Base-by-base conservation (phyloP, 352 stramenopile species). In the Ophiocytium majus region DNA sequence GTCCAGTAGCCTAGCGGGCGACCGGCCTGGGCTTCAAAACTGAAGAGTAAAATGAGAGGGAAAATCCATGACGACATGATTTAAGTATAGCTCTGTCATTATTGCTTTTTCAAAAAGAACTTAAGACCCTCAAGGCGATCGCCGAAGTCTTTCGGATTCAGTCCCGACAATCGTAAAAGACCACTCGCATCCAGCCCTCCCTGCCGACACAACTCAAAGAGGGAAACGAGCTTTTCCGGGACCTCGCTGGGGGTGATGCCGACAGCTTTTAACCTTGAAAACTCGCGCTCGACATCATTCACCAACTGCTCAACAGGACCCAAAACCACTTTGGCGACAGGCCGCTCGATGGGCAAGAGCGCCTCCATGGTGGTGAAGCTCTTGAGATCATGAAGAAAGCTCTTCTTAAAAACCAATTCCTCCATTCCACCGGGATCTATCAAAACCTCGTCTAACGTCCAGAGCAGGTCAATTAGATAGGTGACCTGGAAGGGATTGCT, bases 51-150 rank as follows among this genome's bases (percentile, higher is more conserved):
- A n/a, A n/a, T n/a, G n/a, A n/a, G n/a, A n/a, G n/a, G n/a, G n/a
- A n/a, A n/a, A n/a, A n/a, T n/a, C n/a, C n/a, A n/a, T n/a, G n/a
- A n/a, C n/a, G n/a, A n/a, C n/a, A n/a, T n/a, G n/a, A n/a, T n/a
- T n/a, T n/a, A n/a, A 71, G 28, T 28, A 71, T 71, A 71, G 57
- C 19, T 71, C 23, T 71, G 23, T 23, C 23, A 23, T 28, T 71
- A 71, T 71, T 23, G 23, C 57, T 71, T 71, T 71, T 28, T 71
- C 57, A 71, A 71, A 28, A 71, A 28, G 57, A 71, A 71, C 57
- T 71, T 71, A 28, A 71, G 57, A 23, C 28, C 28, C 28, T 71
- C 57, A 71, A 71, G 57, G 57, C 28, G 23, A 71, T 71, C 57
- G 28, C 28, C 57, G 28, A 71, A 71, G 28, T 71, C 57, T 28